phyloP scores from a whole-genome alignment of 139 green algal species.

The Trebouxia sp. region DNA sequence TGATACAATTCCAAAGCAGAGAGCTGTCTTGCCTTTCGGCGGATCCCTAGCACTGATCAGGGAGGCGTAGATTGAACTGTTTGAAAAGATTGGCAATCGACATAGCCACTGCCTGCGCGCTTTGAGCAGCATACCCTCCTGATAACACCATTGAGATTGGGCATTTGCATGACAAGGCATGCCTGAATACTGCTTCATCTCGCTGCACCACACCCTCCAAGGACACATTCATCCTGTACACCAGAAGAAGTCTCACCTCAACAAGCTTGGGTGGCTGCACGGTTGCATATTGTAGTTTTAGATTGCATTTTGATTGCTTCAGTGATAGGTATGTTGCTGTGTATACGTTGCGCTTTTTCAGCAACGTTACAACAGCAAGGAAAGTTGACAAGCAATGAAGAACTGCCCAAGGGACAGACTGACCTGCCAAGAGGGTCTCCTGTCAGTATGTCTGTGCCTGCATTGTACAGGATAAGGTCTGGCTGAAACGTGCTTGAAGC shows the following conservation, averaged over 20 bases:
- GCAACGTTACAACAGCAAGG: too few relatives aligned
- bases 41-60: background rate
- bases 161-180: constrained; percentile 36
- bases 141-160: constrained; percentile 75
- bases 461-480: constrained; percentile 79
- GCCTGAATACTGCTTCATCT: constrained; percentile 68
- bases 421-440: constrained; percentile 71
- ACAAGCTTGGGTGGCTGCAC: too few relatives aligned
- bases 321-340: too few relatives aligned
- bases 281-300: too few relatives aligned
- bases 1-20: too few relatives aligned
- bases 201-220: constrained; percentile 46
- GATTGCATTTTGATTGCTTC: too few relatives aligned
- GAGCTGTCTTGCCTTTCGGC: too few relatives aligned
- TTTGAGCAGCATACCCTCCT: constrained; percentile 62
- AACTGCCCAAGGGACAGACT: background rate
- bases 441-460: constrained; percentile 78
- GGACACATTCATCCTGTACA: constrained; percentile 49
- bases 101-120: background rate
- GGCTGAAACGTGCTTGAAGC: constrained; percentile 37
- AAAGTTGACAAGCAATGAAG: background rate
- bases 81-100: background rate
- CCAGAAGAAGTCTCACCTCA: too few relatives aligned
- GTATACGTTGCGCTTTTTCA: too few relatives aligned
- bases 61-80: background rate